Base-by-base conservation (phyloP, 2,329 filamentous ascomycete genomes). In the Zarea fungicola region DNA sequence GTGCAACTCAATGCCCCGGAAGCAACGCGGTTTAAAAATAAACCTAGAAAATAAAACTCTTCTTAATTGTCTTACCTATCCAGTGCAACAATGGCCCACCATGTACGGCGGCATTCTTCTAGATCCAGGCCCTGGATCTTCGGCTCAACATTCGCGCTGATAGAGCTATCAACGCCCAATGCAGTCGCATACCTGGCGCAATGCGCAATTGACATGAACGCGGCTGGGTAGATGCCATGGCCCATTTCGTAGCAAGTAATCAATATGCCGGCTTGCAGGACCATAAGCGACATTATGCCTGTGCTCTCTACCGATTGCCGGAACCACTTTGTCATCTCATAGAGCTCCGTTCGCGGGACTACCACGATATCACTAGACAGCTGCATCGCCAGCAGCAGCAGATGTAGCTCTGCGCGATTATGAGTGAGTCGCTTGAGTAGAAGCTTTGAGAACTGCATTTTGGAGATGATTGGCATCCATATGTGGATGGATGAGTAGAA, bases 391-490 rank as follows among this genome's bases (percentile, higher is more conserved):
- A 54, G 37, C 19, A 49, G 31, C 10, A 54, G 28, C 28, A 54
- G 34, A 21, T 44, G 51, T 9, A 52, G 21, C 19, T 54, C 42
- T 16, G 50, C 28, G 4, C 39, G 21, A 34, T 42, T 21, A 5
- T 48, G 31, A 11, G 48, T 41, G 13, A 52, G 42, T 13, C 49
- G 42, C 13, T 35, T 50, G 14, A 48, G 35, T 3, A 54, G 16
- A 28, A 49, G 35, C 10, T 37, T 35, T 9, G 39, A 45, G 18
- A 53, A 53, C 5, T 39, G 31, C n/a, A 39, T 41, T 21, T 50
- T 52, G 32, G 44, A 49, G 11, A 53, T 29, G 16, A 55, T 50
- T 6, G 53, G 53, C 51, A 55, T 53, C 53, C 51, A 55, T 16
- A 49, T 35, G 8, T 55, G 53, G 7, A 52, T 46, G 1, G 53